Percentiles rank a stretch among this genome's conserved stretches.
These are phyloP conservation scores for Elsinoe ampelina DNA, from an alignment of 2,329 filamentous ascomycete genomes.

Conservation along the genomic window DNA sequence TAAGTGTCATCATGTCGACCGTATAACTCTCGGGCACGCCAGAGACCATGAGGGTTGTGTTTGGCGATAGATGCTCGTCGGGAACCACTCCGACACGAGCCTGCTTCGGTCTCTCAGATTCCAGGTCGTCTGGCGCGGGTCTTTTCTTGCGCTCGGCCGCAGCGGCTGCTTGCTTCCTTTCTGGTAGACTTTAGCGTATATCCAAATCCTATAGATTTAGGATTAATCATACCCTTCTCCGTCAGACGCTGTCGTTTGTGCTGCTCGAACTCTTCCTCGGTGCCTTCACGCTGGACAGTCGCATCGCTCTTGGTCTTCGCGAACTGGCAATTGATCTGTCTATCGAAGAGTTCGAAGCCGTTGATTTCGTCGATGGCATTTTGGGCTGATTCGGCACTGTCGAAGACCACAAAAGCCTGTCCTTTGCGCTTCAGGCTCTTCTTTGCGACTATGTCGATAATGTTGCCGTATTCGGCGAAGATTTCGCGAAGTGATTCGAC, in stretches of 20 bases:
- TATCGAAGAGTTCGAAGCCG: conserved; percentile 86
- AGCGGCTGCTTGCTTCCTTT: conserved; percentile 73
- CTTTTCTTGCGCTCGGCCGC: conserved; percentile 68
- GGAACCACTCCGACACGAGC: conserved; percentile 65
- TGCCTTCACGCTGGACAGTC: conserved; percentile 65
- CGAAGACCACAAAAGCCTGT: conserved; percentile 91
- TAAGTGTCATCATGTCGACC: conserved; percentile 64
- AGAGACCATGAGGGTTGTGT: conserved; percentile 92
- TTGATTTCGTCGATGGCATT: conserved; percentile 81
- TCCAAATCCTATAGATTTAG: background rate
- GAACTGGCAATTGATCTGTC: conserved; percentile 76
- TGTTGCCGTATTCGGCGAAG: conserved; percentile 79
- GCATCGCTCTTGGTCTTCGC: conserved; percentile 81
- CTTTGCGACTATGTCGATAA: conserved; percentile 80
- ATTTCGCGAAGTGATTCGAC: conserved; percentile 64
- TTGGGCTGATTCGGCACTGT: conserved; percentile 65
- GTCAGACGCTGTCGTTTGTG: conserved; percentile 78
- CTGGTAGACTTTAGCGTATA: conserved; percentile 29
- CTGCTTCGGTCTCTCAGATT: conserved; percentile 28
- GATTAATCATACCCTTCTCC: conserved; percentile 63
- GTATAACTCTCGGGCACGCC: conserved; percentile 83
- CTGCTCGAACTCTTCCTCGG: conserved; percentile 69
- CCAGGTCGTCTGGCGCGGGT: conserved; percentile 39
- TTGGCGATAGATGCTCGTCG: conserved; percentile 96
- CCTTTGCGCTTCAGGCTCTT: conserved; percentile 86